These are phyloP conservation scores for Leishmania arabica DNA, from an alignment of 208 protist genomes.

Conservation along the genomic window DNA sequence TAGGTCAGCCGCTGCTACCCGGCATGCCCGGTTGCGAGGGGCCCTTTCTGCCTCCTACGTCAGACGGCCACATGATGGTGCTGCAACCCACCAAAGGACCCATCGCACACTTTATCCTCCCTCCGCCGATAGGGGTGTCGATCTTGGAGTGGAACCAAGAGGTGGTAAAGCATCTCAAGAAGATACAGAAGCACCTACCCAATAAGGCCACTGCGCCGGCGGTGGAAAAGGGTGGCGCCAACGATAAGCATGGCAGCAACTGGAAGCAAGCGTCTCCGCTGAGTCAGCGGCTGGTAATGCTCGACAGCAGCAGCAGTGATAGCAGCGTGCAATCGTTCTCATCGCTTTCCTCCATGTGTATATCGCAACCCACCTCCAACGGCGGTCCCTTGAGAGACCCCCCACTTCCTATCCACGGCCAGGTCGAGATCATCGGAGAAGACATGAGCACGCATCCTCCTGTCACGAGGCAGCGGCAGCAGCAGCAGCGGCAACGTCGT, in stretches of 20 bases:
- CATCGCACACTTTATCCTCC: slow-evolving; percentile 35
- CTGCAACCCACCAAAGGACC: slow-evolving; percentile 24
- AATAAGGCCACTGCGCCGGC: neutral
- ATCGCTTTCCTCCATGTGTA: neutral
- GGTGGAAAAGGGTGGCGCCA: neutral
- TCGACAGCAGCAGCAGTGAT: neutral
- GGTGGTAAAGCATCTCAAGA: slow-evolving; percentile 24
- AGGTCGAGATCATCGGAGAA: neutral
- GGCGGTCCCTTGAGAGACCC: neutral
- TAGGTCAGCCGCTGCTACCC: slow-evolving; percentile 37
- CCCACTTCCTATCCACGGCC: neutral
- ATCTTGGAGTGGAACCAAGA: slow-evolving; percentile 42
- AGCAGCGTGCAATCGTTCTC: neutral
- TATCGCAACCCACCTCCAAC: neutral
- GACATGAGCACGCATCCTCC: neutral
- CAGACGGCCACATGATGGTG: slow-evolving; percentile 14
- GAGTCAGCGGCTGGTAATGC: neutral
- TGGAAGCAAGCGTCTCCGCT: neutral
- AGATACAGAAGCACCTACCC: slow-evolving; percentile 9
- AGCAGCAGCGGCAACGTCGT: no score
- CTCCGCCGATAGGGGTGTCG: slow-evolving; percentile 37
- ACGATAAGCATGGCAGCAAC: slow-evolving; percentile 6
- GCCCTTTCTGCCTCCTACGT: slow-evolving; percentile 37
- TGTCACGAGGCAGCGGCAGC: neutral
- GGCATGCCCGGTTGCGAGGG: slow-evolving; percentile 59